Evolutionary conservation across 768 basidiomycete species (phyloP), one percentile per base, ranked within the genome.

Genomic region (Boletus speciosus): DNA sequence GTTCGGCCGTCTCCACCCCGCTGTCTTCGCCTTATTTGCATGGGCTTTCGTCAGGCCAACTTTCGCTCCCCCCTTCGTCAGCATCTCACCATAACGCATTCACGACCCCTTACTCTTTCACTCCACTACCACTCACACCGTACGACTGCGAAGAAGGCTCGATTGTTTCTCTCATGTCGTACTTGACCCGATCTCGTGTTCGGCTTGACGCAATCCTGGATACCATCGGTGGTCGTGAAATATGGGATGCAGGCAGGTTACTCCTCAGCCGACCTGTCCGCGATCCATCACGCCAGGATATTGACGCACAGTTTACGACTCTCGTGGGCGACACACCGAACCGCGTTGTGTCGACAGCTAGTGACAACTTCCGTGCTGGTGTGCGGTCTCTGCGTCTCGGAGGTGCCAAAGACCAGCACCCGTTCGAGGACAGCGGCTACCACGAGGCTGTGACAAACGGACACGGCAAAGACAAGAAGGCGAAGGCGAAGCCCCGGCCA

Each of bases 131-230:
- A n/a, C 69, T 70, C 46, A 40, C 61, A 8, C 58, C 66, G 29
- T 72, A 70, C 42, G 55, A 66, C 38, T 59, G 52, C 46, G 69
- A 70, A 51, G 62, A 57, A 16, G 54, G 48, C 11, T 70, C 70
- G 1, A 41, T 59, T 12, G 39, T 60, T 12, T 56, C 70, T 27
- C 64, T 70, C 29, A 53, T 66, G 48, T 62, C 62, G 32, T 70
- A 63, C 49, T 49, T 70, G 37, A 48, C 46, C 7, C 61, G 66
- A 14, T 67, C 74, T 25, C 62, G 61, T 21, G 58, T 72, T 34
- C 61, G 64, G 34, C 88, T 94, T 67, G 92, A 95, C 65, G 87
- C 83, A 21, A 79, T 97, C 3, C 68, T 95, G 56, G 94, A 96
- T 67, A 88, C 88, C 1, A 72, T 91, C 16, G 93, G 93, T 4